Base-by-base conservation (phyloP, 2,329 filamentous ascomycete genomes). In the Phialocephala subalpina region DNA sequence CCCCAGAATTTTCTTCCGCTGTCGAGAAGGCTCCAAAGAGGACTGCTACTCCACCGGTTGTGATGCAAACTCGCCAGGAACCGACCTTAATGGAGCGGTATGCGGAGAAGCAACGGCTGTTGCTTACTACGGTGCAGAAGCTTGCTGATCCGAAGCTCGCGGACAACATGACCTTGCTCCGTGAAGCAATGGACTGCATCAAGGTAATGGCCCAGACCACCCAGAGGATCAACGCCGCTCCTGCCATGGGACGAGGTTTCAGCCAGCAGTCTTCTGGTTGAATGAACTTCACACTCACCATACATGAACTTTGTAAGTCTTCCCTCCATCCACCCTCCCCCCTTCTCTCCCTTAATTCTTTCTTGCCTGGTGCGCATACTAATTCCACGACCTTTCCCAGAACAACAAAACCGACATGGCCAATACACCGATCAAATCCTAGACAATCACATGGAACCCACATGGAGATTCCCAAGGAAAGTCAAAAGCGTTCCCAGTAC, bases 151-250 rank as follows among this genome's bases (percentile, higher is more conserved):
- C 73, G n/a, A 69, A 59, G 61, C 64, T 68, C 55, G 52, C 65
- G 33, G 69, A 72, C 18, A 76, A 72, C 27, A 68, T 73, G 68
- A 40, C 58, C 12, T 60, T 73, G 20, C 68, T 75, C 52, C 65
- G 69, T 36, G 72, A 68, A 52, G 72, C 73, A 16, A 66, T 53
- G 58, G 67, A 75, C 18, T 74, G 68, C 62, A 70, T 77, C 47
- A 73, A 73, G 62, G 69, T 72, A 65, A 75, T 77, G 73, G 72
- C 67, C 33, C 69, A 73, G 57, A 73, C 70, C 16, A 72, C 72
- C 47, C 72, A 73, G 38, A 62, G 67, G 20, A 73, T 76, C 45
- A 70, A 70, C 65, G 63, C 69, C 22, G 65, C 69, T 20, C 69
- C 68, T 1, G 58, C 53, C 18, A 66, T 68, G 61, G 67, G 49